Conservation (phyloP, 1,284 basidiomycete genomes). For the Rhodotorula sp. region DNA sequence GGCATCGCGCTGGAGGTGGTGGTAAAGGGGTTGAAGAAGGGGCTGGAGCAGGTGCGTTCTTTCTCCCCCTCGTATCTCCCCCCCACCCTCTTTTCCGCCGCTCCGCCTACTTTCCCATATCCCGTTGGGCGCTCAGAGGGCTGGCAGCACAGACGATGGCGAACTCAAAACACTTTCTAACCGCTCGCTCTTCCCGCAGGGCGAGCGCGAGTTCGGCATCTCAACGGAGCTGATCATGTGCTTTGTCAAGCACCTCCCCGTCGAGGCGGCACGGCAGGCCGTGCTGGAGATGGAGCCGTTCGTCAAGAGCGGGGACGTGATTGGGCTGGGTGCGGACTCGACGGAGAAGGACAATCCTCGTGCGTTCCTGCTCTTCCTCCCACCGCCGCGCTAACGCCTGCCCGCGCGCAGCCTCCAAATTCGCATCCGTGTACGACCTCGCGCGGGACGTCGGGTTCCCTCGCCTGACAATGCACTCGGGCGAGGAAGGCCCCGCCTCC, state of each 20-base stretch:
- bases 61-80: too few species aligned
- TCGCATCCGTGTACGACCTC: slow-evolving; percentile 33
- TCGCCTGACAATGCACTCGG: slow-evolving; percentile 43
- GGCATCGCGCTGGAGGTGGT: slow-evolving; percentile 38
- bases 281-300: slow-evolving; percentile 36
- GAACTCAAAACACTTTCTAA: too few species aligned
- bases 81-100: too few species aligned
- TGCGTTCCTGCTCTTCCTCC: not conserved
- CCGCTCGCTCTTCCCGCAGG: slow-evolving; percentile 6
- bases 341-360: slow-evolving; percentile 42
- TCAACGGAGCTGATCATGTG: slow-evolving; percentile 42
- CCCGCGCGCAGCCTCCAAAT: slow-evolving; percentile 38
- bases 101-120: too few species aligned
- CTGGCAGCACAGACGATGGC: too few species aligned
- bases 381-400: not conserved
- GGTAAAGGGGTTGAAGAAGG: slow-evolving; percentile 40
- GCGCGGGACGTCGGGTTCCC: slow-evolving; percentile 39
- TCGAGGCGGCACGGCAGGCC: slow-evolving; percentile 33
- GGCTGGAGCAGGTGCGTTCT: slow-evolving; percentile 29
- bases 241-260: slow-evolving; percentile 40
- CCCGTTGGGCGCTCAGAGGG: too few species aligned
- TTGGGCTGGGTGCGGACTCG: slow-evolving; percentile 42
- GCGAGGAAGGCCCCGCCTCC: slow-evolving; percentile 44
- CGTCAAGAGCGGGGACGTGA: slow-evolving; percentile 36
- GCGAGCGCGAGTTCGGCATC: slow-evolving; percentile 41